phyloP scores from a whole-genome alignment of 352 stramenopile species.

The Globisporangium takayamanum region DNA sequence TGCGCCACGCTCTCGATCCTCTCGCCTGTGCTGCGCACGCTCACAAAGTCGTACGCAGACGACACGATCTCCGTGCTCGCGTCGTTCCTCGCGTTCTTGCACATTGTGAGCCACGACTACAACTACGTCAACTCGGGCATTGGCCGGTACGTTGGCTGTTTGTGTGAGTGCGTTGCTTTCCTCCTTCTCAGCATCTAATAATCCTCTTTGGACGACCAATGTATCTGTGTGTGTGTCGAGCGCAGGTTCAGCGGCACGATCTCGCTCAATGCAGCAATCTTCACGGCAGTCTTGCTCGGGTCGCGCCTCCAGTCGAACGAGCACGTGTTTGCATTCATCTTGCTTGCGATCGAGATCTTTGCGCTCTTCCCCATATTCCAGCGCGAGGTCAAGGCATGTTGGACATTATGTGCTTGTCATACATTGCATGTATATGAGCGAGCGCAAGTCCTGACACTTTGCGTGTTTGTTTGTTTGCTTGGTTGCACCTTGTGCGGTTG shows the following conservation, averaged over 20 bases:
- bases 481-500: neutral
- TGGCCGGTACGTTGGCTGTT: slow-evolving; percentile 31
- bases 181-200: too few relatives aligned
- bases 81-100: slow-evolving; percentile 66
- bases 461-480: neutral
- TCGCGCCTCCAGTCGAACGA: slow-evolving; percentile 88
- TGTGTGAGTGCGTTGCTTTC: neutral
- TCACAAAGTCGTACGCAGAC: slow-evolving; percentile 87
- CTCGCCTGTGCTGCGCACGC: slow-evolving; percentile 85
- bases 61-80: slow-evolving; percentile 90
- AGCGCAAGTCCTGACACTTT: slow-evolving; percentile 10
- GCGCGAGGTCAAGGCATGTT: slow-evolving; percentile 70
- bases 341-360: slow-evolving; percentile 89
- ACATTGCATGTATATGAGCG: neutral
- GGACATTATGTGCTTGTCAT: slow-evolving; percentile 5
- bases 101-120: slow-evolving; percentile 91
- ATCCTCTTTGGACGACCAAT: too few relatives aligned
- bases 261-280: slow-evolving; percentile 90
- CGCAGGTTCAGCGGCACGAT: slow-evolving; percentile 78
- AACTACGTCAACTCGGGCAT: slow-evolving; percentile 81
- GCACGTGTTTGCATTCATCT: slow-evolving; percentile 88
- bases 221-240: neutral
- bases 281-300: slow-evolving; percentile 87
- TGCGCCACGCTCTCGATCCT: slow-evolving; percentile 80
- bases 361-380: slow-evolving; percentile 86